Percentiles rank a stretch among this genome's conserved stretches.
These are phyloP conservation scores for Shiraia bambusicola DNA, from an alignment of 2,329 filamentous ascomycete genomes.

Conservation along the genomic window DNA sequence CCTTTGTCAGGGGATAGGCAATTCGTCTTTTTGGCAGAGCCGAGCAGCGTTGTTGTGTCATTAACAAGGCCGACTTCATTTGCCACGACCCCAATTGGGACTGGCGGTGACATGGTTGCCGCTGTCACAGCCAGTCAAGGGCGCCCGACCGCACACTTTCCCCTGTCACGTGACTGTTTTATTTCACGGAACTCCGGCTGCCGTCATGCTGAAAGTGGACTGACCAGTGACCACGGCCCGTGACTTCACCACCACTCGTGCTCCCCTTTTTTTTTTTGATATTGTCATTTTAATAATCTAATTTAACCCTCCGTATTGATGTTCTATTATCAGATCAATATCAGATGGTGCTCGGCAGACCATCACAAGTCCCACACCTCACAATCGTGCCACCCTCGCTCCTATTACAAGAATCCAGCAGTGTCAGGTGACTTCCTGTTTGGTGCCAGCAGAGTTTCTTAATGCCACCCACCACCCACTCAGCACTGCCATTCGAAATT, in stretches of 20 bases:
- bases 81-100: constrained; percentile 2
- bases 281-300: too few relatives aligned
- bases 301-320: too few relatives aligned
- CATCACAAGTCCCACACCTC: constrained; percentile 7
- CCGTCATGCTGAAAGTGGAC: constrained; percentile 11
- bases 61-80: constrained; percentile 8
- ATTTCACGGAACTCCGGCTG: constrained; percentile 3
- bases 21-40: constrained; percentile 13
- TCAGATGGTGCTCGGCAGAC: constrained; percentile 11
- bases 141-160: too few relatives aligned
- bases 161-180: not conserved
- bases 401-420: too few relatives aligned
- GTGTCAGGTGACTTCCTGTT: too few relatives aligned
- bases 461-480: too few relatives aligned
- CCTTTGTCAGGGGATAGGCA: too few relatives aligned
- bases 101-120: constrained; percentile 4
- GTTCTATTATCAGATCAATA: constrained; percentile 15
- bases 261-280: not conserved
- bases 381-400: constrained; percentile 10
- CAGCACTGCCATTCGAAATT: too few relatives aligned
- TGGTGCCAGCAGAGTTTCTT: too few relatives aligned
- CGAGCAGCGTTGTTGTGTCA: constrained; percentile 3
- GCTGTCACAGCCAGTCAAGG: not conserved
- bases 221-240: constrained; percentile 16
- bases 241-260: too few relatives aligned